phyloP scores from a whole-genome alignment of 1,284 basidiomycete species.

The Sporisorium reilianum region DNA sequence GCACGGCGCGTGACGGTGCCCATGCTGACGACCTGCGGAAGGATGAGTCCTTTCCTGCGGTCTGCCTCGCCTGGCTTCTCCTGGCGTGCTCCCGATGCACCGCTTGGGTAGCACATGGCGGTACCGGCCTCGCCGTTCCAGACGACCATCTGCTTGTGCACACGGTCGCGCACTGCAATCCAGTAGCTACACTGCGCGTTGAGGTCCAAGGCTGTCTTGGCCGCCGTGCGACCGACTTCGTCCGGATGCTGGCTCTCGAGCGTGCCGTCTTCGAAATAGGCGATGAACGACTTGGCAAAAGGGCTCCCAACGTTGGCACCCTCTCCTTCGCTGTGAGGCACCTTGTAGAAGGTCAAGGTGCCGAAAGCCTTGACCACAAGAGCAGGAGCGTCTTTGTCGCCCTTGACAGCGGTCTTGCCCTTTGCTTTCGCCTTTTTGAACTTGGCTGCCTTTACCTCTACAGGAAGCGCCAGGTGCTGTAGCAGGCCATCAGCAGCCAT shows the following conservation, averaged over 20 bases:
- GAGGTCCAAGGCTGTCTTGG: conserved; percentile 87
- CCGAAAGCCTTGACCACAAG: conserved; percentile 39
- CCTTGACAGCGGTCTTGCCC: conserved; percentile 18
- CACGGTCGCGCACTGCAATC: conserved; percentile 93
- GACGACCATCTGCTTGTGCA: conserved; percentile 92
- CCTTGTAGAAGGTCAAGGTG: conserved; percentile 79
- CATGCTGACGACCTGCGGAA: conserved; percentile 98
- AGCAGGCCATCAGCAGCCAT: conserved; percentile 51
- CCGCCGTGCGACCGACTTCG: conserved; percentile 76
- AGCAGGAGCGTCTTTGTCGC: conserved; percentile 14
- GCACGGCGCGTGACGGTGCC: conserved; percentile 97
- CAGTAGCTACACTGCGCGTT: conserved; percentile 97
- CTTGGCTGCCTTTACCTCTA: conserved; percentile 23
- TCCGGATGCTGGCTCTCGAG: conserved; percentile 68
- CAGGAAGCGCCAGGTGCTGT: conserved; percentile 39
- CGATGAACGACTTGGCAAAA: conserved; percentile 88
- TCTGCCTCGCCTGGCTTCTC: conserved; percentile 53
- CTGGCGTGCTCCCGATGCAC: conserved; percentile 50
- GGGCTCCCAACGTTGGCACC: conserved; percentile 93
- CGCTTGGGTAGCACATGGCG: conserved; percentile 69
- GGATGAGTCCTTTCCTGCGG: conserved; percentile 85
- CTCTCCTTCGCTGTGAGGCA: conserved; percentile 96
- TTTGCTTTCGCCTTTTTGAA: conserved; percentile 30
- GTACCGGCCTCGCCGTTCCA: conserved; percentile 76
- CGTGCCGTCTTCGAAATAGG: conserved; percentile 83